Conservation (phyloP, 768 basidiomycete genomes). For the Lactifluus piperatus region DNA sequence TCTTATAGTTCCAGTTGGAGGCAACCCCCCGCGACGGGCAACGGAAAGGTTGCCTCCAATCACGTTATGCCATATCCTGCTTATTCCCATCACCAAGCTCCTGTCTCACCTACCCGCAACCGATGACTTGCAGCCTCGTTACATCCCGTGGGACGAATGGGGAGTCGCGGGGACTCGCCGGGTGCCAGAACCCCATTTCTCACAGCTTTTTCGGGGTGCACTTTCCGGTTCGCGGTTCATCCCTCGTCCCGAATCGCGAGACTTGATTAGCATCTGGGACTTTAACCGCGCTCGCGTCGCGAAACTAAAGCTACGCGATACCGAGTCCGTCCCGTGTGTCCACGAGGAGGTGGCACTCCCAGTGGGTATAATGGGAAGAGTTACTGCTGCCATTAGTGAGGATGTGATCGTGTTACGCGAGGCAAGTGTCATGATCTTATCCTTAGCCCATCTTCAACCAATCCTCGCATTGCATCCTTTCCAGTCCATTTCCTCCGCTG, state of each 20-base stretch:
- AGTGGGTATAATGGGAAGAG: not conserved
- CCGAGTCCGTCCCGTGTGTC: not conserved
- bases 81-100: not conserved
- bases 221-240: slow-evolving; percentile 4
- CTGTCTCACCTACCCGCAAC: not conserved
- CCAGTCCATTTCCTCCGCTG: not conserved
- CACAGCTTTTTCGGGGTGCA: not conserved
- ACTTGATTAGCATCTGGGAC: not conserved
- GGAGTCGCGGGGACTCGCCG: not conserved
- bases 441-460: not conserved
- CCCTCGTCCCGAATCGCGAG: not conserved
- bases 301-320: not conserved
- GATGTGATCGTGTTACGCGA: slow-evolving; percentile 10
- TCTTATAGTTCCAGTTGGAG: not conserved
- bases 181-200: not conserved
- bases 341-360: not conserved
- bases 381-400: not conserved
- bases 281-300: not conserved
- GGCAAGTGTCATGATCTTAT: not conserved
- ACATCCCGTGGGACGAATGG: slow-evolving; percentile 8
- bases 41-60: not conserved
- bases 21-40: not conserved
- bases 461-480: not conserved
- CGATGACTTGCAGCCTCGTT: not conserved
- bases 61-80: not conserved